phyloP scores from a whole-genome alignment of 2,329 filamentous ascomycete genomes.

The Dendrostoma leiphaemia region DNA sequence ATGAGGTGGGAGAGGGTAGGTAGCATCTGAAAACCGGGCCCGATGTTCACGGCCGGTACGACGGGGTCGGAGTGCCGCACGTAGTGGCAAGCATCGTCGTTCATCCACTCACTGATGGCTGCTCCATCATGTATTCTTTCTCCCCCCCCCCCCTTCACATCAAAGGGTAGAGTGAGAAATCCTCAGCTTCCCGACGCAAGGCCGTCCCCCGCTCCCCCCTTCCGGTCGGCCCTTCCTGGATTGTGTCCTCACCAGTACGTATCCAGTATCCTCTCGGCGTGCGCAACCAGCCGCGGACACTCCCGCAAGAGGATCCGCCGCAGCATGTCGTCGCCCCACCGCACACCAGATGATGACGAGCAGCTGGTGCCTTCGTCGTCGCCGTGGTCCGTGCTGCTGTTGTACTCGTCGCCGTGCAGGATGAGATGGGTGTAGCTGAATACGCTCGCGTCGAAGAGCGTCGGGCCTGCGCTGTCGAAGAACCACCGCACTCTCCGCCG shows the following conservation, averaged over 20 bases:
- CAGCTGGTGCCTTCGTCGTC: no score
- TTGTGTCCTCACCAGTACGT: conserved; percentile 26
- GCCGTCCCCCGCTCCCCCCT: neutral
- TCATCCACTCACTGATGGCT: no score
- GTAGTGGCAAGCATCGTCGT: no score
- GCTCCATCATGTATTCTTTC: no score
- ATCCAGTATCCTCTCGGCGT: conserved; percentile 47
- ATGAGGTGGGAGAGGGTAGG: no score
- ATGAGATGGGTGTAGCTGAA: conserved; percentile 89
- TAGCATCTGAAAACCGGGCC: no score
- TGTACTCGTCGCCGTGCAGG: conserved; percentile 48
- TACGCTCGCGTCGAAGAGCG: conserved; percentile 81
- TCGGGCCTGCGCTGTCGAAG: conserved; percentile 52
- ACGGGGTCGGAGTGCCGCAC: no score
- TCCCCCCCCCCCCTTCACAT: no score
- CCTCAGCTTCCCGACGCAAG: neutral
- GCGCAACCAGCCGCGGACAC: conserved; percentile 62
- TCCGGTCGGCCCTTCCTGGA: neutral
- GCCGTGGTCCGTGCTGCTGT: no score
- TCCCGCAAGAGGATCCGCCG: conserved; percentile 48
- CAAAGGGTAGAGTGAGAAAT: no score
- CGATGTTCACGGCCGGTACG: no score
- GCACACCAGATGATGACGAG: no score
- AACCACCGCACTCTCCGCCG: conserved; percentile 40
- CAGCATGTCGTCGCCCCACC: conserved; percentile 54